Base-by-base conservation (phyloP, 352 stramenopile genomes). In the Phytophthora syringae region DNA sequence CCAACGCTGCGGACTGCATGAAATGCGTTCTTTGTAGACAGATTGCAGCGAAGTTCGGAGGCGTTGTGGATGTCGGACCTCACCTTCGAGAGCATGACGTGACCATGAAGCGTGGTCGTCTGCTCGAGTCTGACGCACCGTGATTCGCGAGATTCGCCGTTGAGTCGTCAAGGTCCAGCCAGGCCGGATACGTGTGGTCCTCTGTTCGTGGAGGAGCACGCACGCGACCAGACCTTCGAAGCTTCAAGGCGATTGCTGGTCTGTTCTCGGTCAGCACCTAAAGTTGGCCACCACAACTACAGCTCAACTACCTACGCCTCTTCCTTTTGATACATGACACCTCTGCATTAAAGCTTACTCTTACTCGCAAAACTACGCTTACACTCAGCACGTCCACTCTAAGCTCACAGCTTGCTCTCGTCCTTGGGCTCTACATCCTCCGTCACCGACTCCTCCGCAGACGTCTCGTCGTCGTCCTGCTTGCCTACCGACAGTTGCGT, bases 391-490 rank as follows among this genome's bases (percentile, higher is more conserved):
- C 64, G 52, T 52, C 68, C 57, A 60, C 43, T 62, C 43, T 44
- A 48, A 67, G 60, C 52, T 53, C 40, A 76, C 37, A 68, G 45
- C 52, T 52, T 42, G 32, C 60, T 2, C 28, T 77, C 47, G 55
- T 52, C 67, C 15, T 60, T n/a, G n/a, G n/a, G 22, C n/a, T 72
- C 54, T 34, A 34, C 28, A 10, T 52, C 64, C 24, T 79, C 72
- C 7, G 67, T 73, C 48, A 60, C 47, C 6, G 66, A 73, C 53
- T 79, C 72, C 34, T 74, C 67, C 7, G 67, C 62, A 18, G 67
- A 77, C 32, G 68, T 74, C 55, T 80, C 67, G 22, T 67, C 72
- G 12, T 76, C 72, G 20, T 77, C 69, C 36, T 44, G 61, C 54
- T 71, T 49, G 52, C n/a, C n/a, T n/a, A n/a, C n/a, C n/a, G n/a